phyloP scores from a whole-genome alignment of 257 asterid genomes.

The Prunella vulgaris region DNA sequence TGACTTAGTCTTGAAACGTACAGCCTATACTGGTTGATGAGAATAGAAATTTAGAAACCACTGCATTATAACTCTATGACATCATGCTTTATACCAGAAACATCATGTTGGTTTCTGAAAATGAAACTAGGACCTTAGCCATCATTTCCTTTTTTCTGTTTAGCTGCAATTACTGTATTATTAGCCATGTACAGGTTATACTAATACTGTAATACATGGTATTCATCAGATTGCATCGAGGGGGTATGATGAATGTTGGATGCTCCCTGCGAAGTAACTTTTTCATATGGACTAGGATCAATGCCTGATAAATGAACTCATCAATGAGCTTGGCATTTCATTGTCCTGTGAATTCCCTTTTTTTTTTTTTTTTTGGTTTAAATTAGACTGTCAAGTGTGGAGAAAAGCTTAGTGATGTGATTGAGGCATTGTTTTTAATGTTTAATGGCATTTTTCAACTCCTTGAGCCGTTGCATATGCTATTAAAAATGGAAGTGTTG shows the following conservation, averaged over 20 bases:
- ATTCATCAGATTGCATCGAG: constrained; percentile 68
- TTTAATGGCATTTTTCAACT: constrained; percentile 7
- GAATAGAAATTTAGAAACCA: neutral
- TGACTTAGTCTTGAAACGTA: neutral
- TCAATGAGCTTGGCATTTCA: constrained; percentile 28
- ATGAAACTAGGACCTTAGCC: constrained; percentile 6
- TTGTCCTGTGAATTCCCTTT: constrained; percentile 21
- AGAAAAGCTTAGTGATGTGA: neutral
- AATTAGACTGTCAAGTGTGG: constrained; percentile 17
- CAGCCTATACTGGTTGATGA: neutral
- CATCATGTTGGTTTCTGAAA: constrained; percentile 19
- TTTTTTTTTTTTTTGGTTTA: too few relatives aligned
- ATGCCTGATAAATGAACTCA: constrained; percentile 31
- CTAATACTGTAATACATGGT: constrained; percentile 54
- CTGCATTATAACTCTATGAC: neutral
- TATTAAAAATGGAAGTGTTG: neutral
- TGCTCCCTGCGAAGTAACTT: constrained; percentile 40
- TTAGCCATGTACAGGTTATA: constrained; percentile 27
- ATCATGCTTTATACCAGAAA: neutral
- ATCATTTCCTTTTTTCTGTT: neutral
- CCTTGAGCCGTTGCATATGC: constrained; percentile 5
- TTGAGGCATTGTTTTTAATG: constrained; percentile 3
- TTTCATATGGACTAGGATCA: constrained; percentile 41
- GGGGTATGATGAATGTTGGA: constrained; percentile 71
- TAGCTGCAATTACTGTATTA: constrained; percentile 18